Evolutionary conservation across 805 yeast species (phyloP), one percentile per base, ranked within the genome.

Genomic region (Candida xiaguanensis): DNA sequence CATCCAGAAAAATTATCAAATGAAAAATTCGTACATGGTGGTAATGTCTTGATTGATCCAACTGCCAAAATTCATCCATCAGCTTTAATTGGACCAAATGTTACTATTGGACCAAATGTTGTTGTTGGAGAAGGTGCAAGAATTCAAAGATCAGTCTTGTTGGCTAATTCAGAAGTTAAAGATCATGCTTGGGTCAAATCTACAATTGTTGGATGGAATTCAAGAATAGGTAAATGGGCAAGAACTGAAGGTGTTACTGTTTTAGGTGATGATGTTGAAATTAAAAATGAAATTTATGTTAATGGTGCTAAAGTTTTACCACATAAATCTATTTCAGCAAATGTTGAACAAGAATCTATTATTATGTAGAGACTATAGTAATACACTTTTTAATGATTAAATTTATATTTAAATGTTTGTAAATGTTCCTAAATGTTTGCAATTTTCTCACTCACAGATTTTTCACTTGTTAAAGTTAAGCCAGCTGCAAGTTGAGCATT

Each of bases 271-370:
- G 99, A 93, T 55, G 99, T 93, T 51, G 95, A 90, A 66, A 88
- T 93, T 65, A 88, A 91, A 76, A 97, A 93, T 65, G 99, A 91
- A 77, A 79, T 93, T 65, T 93, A 93, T 78, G 95, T 93, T 58
- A 93, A 93, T 71, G 99, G 99, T 70, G 99, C 97, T 72, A 89
- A 93, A 68, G 97, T 93, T 52, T 81, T 93, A 63, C 99, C 99
- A 53, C 99, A 93, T 81, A 93, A 93, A 78, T 77, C 96, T 47
- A 91, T 93, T 67, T 84, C 95, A 49, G 78, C 89, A 52, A 93
- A 93, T 67, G 96, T 93, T 66, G 98, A 95, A 79, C 82, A 85
- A 70, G 98, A 95, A 63, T 85, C 95, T 59, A 93, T 93, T 76
- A 93, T 93, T 72, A 93, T 93, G 99, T 93, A 77, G 27, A 31